A percentile compares a stretch with the other conserved stretches of the same genome.
Conservation (phyloP, 208 protist genomes). For the Leishmania arabica region DNA sequence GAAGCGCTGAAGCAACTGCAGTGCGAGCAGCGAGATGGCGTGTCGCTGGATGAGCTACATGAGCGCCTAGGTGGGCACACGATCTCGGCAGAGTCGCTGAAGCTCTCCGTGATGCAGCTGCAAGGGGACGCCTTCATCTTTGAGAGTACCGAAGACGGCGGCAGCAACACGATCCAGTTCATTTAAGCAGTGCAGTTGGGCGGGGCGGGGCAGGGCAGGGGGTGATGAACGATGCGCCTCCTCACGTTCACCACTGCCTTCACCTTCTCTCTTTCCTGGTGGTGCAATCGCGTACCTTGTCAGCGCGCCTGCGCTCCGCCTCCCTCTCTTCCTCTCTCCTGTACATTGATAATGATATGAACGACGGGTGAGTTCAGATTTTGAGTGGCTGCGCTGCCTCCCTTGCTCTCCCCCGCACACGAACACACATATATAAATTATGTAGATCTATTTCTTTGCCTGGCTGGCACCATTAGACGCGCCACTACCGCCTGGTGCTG, state of each 20-base stretch:
- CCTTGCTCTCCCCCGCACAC: neutral
- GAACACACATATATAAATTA: neutral
- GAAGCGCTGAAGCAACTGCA: slow-evolving; percentile 63
- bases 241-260: neutral
- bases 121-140: slow-evolving; percentile 80
- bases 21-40: slow-evolving; percentile 58
- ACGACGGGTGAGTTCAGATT: neutral
- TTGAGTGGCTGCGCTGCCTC: neutral
- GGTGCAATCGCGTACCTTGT: neutral
- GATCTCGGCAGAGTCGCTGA: slow-evolving; percentile 38
- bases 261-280: neutral
- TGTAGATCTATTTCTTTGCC: neutral
- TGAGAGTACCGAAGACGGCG: slow-evolving; percentile 55
- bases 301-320: neutral
- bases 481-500: neutral
- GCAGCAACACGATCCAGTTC: slow-evolving; percentile 74
- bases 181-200: slow-evolving; percentile 30
- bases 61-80: slow-evolving; percentile 38
- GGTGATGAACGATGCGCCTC: neutral
- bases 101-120: slow-evolving; percentile 49
- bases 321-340: neutral
- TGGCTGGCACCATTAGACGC: neutral
- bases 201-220: too few relatives aligned
- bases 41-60: slow-evolving; percentile 59
- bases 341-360: neutral